Percentiles rank a stretch among this genome's conserved stretches.
These are phyloP conservation scores for Dendrocalamus latiflorus DNA, from an alignment of 202 grass and related monocot species.

Conservation along the genomic window DNA sequence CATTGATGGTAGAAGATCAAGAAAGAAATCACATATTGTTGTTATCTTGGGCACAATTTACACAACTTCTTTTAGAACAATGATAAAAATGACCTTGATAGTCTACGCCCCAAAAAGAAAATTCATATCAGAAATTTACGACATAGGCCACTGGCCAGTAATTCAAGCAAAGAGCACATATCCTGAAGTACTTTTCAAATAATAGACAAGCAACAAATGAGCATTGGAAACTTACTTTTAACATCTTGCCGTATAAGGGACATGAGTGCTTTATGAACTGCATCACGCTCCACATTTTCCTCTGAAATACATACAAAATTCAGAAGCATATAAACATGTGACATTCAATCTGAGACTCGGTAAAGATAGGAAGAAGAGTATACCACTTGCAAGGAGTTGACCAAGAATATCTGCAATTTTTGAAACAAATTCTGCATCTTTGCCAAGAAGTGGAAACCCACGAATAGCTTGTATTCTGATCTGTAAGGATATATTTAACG, in stretches of 20 bases:
- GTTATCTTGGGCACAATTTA: not conserved
- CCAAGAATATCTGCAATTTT: constrained; percentile 99
- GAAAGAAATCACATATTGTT: not conserved
- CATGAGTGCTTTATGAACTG: constrained; percentile 94
- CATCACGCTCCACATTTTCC: constrained; percentile 99
- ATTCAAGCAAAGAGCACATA: constrained; percentile 6
- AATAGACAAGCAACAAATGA: constrained; percentile 7
- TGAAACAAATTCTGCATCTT: constrained; percentile 81
- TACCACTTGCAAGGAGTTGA: constrained; percentile 89
- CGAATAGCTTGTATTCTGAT: constrained; percentile 98
- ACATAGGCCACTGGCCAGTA: not conserved
- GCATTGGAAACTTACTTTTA: constrained; percentile 57
- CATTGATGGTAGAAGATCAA: not conserved
- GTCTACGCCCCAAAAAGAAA: not conserved
- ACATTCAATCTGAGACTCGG: not conserved
- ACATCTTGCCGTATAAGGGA: constrained; percentile 92
- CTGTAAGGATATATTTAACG: constrained; percentile 41
- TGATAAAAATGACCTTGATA: not conserved
- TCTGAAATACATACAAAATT: constrained; percentile 44
- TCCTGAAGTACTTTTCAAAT: not conserved
- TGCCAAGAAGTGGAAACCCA: constrained; percentile 94
- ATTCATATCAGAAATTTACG: constrained; percentile 3
- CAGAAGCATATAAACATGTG: constrained; percentile 21
- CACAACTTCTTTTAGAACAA: not conserved
- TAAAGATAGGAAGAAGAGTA: constrained; percentile 20